Evolutionary conservation across 2,329 filamentous ascomycete genomes (phyloP).

Genomic region (Phialophora tarda): DNA sequence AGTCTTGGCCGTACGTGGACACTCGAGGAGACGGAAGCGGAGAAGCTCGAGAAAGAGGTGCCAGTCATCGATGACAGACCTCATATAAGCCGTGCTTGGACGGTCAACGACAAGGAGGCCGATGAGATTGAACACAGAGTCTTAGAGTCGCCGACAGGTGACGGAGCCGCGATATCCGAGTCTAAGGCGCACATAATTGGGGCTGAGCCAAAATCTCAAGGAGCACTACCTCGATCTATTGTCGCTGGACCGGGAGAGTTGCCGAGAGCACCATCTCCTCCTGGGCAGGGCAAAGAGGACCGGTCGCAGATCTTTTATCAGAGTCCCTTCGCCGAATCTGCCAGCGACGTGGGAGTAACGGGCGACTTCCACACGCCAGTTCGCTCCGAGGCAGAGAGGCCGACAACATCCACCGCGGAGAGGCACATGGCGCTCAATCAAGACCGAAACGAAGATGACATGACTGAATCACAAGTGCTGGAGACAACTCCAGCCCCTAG

Average conservation of each 20-base stretch:
- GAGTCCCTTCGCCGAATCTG: constrained; percentile 58
- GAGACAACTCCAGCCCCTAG: constrained; percentile 11
- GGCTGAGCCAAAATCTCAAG: background rate
- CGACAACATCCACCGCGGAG: background rate
- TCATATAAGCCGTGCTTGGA: constrained; percentile 29
- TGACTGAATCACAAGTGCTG: background rate
- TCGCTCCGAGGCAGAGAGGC: background rate
- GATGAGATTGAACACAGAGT: constrained; percentile 24
- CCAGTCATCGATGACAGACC: constrained; percentile 30
- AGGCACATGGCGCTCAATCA: background rate
- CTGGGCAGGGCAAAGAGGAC: background rate
- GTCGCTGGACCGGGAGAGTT: constrained; percentile 9
- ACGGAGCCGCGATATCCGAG: background rate
- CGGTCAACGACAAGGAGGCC: constrained; percentile 32
- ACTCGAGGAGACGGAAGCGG: constrained; percentile 31
- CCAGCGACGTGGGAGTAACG: constrained; percentile 49
- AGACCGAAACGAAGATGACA: background rate
- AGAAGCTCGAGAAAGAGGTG: constrained; percentile 30
- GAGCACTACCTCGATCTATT: background rate
- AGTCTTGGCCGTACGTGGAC: constrained; percentile 31
- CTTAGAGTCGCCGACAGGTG: background rate
- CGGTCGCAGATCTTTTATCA: constrained; percentile 54
- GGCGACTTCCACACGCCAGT: background rate
- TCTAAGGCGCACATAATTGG: background rate
- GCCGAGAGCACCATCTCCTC: background rate